phyloP scores from a whole-genome alignment of 805 yeast genomes.

The Monosporozyma servazzii region DNA sequence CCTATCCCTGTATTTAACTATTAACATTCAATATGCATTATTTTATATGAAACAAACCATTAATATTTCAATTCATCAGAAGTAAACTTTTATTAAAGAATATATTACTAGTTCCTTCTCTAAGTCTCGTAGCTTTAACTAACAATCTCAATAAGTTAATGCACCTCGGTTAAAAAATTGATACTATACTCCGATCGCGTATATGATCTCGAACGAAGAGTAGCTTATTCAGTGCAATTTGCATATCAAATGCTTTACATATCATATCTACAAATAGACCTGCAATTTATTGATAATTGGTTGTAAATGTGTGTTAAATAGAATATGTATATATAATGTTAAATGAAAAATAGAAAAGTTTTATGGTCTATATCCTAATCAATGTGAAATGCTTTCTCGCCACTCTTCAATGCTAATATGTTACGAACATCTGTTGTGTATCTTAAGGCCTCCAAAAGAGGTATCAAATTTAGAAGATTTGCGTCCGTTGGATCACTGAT shows the following conservation, averaged over 20 bases:
- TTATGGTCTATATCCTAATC: not conserved
- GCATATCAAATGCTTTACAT: too few species aligned
- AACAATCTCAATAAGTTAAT: too few species aligned
- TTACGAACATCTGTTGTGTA: slow-evolving; percentile 78
- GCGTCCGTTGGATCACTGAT: slow-evolving; percentile 89
- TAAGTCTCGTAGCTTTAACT: too few species aligned
- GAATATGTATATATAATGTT: not conserved
- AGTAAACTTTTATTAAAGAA: too few species aligned
- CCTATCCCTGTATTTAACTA: not conserved
- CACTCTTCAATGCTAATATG: slow-evolving; percentile 63
- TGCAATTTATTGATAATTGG: not conserved
- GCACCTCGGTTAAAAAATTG: too few species aligned
- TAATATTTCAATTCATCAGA: too few species aligned
- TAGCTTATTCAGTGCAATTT: not conserved
- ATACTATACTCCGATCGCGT: not conserved
- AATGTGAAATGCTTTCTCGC: slow-evolving; percentile 30
- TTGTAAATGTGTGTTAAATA: not conserved
- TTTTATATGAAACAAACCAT: not conserved
- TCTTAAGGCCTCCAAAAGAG: slow-evolving; percentile 51
- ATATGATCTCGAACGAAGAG: not conserved
- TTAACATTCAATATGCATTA: not conserved
- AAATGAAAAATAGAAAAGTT: not conserved
- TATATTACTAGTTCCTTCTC: too few species aligned
- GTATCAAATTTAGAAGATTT: slow-evolving; percentile 72
- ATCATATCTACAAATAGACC: too few species aligned